These are phyloP conservation scores for Yarrowia sp. DNA, from an alignment of 805 yeast species.

Conservation along the genomic window DNA sequence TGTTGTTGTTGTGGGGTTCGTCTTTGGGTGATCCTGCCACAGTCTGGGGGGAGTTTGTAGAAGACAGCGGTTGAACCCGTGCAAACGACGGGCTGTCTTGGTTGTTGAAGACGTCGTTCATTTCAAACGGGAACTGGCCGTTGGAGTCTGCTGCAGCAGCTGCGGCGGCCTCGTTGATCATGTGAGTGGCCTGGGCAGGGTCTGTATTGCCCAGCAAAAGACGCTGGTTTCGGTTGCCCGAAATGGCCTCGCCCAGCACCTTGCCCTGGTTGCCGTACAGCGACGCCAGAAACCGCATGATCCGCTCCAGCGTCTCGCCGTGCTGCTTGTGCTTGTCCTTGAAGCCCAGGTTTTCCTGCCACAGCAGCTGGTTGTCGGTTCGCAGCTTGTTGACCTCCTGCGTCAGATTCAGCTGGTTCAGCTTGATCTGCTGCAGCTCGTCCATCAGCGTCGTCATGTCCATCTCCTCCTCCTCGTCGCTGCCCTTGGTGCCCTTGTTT, in stretches of 20 bases:
- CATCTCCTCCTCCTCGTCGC: slow-evolving; percentile 43
- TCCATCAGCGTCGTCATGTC: slow-evolving; percentile 55
- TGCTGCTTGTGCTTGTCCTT: slow-evolving; percentile 85
- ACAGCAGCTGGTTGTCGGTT: slow-evolving; percentile 81
- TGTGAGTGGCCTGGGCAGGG: slow-evolving; percentile 15
- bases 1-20: background rate
- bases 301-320: slow-evolving; percentile 82
- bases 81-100: slow-evolving; percentile 14
- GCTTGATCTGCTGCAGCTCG: slow-evolving; percentile 73
- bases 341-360: slow-evolving; percentile 84
- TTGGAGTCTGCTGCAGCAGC: slow-evolving; percentile 29
- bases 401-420: slow-evolving; percentile 74
- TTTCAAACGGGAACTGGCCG: slow-evolving; percentile 16
- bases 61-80: slow-evolving; percentile 14
- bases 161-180: slow-evolving; percentile 22
- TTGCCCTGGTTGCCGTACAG: slow-evolving; percentile 68
- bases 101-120: slow-evolving; percentile 15
- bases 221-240: slow-evolving; percentile 30
- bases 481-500: slow-evolving; percentile 52
- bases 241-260: slow-evolving; percentile 38
- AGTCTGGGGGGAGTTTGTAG: slow-evolving; percentile 23
- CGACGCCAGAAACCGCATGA: slow-evolving; percentile 80
- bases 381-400: slow-evolving; percentile 82
- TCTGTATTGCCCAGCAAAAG: slow-evolving; percentile 32
- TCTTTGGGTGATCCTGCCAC: slow-evolving; percentile 2